Conservation (phyloP, 2,329 filamentous ascomycete genomes). For the Paecilomyces niveus region DNA sequence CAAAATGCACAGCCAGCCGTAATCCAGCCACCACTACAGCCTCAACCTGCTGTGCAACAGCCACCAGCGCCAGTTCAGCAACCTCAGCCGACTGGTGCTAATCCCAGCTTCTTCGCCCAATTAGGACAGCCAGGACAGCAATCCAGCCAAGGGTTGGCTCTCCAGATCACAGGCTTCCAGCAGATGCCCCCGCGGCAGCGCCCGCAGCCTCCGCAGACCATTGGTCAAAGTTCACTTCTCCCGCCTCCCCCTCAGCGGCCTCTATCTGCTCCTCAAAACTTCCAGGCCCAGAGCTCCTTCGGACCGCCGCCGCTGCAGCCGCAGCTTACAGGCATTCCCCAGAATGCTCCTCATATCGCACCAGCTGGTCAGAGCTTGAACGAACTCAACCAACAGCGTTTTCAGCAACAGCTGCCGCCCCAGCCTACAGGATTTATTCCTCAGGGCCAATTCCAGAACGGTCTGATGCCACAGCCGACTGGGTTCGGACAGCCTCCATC, state of each 20-base stretch:
- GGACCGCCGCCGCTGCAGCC: slow-evolving; percentile 68
- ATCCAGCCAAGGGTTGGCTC: slow-evolving; percentile 16
- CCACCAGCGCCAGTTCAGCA: slow-evolving; percentile 30
- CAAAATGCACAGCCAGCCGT: slow-evolving; percentile 39
- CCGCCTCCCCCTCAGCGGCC: slow-evolving; percentile 74
- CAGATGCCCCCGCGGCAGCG: slow-evolving; percentile 53
- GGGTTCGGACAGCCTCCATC: slow-evolving; percentile 36
- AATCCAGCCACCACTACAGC: slow-evolving; percentile 31
- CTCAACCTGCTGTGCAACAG: slow-evolving; percentile 30
- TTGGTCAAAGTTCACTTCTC: slow-evolving; percentile 58
- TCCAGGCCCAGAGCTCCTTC: slow-evolving; percentile 63
- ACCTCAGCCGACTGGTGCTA: slow-evolving; percentile 34
- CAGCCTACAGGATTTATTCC: slow-evolving; percentile 59
- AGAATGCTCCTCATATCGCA: slow-evolving; percentile 52
- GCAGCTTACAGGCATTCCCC: slow-evolving; percentile 70
- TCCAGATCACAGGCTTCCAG: slow-evolving; percentile 33
- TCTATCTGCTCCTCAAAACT: slow-evolving; percentile 79
- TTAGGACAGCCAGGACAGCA: slow-evolving; percentile 26
- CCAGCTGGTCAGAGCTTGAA: slow-evolving; percentile 69
- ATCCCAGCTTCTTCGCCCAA: slow-evolving; percentile 46
- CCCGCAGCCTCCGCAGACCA: slow-evolving; percentile 60
- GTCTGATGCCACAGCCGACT: slow-evolving; percentile 40
- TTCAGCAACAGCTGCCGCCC: slow-evolving; percentile 55
- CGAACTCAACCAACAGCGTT: slow-evolving; percentile 60
- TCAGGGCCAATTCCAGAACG: slow-evolving; percentile 32